These are phyloP conservation scores for Crithidia bombi DNA, from an alignment of 208 protist species.

Conservation along the genomic window DNA sequence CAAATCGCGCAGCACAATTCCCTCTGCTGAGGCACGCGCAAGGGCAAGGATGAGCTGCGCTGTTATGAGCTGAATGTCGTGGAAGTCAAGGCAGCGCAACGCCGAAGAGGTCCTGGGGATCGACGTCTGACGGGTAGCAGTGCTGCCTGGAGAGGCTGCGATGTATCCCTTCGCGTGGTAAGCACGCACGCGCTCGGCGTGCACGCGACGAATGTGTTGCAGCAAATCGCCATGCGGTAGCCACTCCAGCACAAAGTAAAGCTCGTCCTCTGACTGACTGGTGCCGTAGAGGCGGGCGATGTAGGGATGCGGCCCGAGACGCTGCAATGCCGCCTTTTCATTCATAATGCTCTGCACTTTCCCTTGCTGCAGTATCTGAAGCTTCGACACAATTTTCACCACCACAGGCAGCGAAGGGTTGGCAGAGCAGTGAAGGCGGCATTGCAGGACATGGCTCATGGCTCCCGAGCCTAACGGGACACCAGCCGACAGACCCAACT, in stretches of 20 bases:
- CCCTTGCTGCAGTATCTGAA: slow-evolving; percentile 86
- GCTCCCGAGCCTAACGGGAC: slow-evolving; percentile 81
- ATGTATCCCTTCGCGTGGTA: slow-evolving; percentile 34
- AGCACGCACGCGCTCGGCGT: slow-evolving; percentile 36
- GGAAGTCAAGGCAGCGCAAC: slow-evolving; percentile 74
- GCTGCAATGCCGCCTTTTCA: slow-evolving; percentile 80
- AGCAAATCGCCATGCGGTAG: slow-evolving; percentile 94
- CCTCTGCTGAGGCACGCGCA: slow-evolving; percentile 49
- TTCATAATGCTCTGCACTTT: slow-evolving; percentile 83
- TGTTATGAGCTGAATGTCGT: slow-evolving; percentile 84
- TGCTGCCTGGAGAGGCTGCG: no score
- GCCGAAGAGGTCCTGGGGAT: slow-evolving; percentile 34
- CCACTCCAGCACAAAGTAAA: slow-evolving; percentile 94
- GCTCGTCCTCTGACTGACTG: slow-evolving; percentile 87
- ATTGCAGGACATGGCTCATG: slow-evolving; percentile 78
- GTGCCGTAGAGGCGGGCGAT: slow-evolving; percentile 87
- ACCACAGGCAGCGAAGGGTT: slow-evolving; percentile 53
- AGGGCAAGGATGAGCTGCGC: slow-evolving; percentile 82
- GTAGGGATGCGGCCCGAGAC: slow-evolving; percentile 74
- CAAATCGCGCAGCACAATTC: slow-evolving; percentile 86
- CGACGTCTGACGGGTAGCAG: background rate
- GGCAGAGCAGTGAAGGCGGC: slow-evolving; percentile 34
- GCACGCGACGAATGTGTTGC: slow-evolving; percentile 74
- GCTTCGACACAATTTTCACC: slow-evolving; percentile 90
- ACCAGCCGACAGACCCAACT: slow-evolving; percentile 67